Percentiles rank a stretch among this genome's conserved stretches.
Evolutionary conservation across 805 yeast species (phyloP).

Genomic region (Metschnikowia hibisci): DNA sequence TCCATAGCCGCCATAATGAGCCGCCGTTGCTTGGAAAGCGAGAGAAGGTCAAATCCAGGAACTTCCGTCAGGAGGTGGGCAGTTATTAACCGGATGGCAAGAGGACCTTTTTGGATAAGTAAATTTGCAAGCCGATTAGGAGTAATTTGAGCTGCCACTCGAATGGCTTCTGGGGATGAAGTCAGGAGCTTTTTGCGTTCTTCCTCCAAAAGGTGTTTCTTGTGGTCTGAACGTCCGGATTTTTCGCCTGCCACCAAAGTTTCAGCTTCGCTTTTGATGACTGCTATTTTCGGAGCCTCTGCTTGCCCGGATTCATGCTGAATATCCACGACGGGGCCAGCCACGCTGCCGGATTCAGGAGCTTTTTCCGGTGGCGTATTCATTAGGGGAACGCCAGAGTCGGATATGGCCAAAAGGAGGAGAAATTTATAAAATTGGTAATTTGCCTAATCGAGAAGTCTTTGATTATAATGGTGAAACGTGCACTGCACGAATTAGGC

Average conservation of each 20-base stretch:
- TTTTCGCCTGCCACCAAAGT: not conserved
- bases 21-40: conserved; percentile 84
- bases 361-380: too few species aligned
- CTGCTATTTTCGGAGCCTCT: too few species aligned
- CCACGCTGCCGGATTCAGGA: too few species aligned
- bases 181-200: conserved; percentile 47
- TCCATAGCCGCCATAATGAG: conserved; percentile 88
- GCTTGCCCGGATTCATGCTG: not conserved
- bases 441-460: too few species aligned
- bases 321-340: not conserved
- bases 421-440: too few species aligned
- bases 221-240: not conserved
- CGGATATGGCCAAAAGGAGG: too few species aligned
- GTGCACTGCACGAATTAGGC: too few species aligned
- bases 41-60: conserved; percentile 72
- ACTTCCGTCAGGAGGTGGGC: conserved; percentile 70
- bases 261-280: too few species aligned
- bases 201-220: not conserved
- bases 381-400: too few species aligned
- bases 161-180: conserved; percentile 82
- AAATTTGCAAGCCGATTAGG: conserved; percentile 71
- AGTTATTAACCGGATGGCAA: conserved; percentile 88
- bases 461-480: too few species aligned
- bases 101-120: conserved; percentile 71
- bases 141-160: conserved; percentile 82